Base-by-base conservation (phyloP, 164 flowering plant species). In the Brasenia schreberi region DNA sequence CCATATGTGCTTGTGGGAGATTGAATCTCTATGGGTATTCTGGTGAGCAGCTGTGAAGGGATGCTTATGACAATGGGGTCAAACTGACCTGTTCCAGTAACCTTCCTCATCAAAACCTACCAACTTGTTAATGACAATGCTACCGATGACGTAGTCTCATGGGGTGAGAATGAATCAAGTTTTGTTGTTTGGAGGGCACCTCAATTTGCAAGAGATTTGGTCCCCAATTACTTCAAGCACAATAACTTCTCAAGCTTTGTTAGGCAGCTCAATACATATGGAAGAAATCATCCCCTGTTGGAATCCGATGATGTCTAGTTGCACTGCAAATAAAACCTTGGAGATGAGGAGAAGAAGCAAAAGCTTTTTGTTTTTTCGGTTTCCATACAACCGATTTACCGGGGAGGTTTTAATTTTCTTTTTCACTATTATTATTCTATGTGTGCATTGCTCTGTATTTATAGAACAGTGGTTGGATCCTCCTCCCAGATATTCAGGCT, bases 161-260 rank as follows among this genome's bases (percentile, higher is more conserved):
- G 86, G 88, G 80, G 82, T 53, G 82, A 79, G 43, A 75, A 75
- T 63, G 77, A 74, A 7, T 72, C 78, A 61, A 79, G 90, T 65
- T 92, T 84, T 62, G 79, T 84, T 16, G 88, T 84, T 44, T 84
- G 88, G 88, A 75, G 81, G 23, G 82, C 84, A 5, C 74, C 84
- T 63, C 85, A 84, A 71, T 84, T 84, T 70, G 66, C 18, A 4
- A 19, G 27, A 59, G 61, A 91, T 67, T 90, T 91, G 52, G 91
- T 91, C 63, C 97, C 97, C 18, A 82, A 79, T 67, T 82, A 81
- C 78, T 84, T 84, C 83, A 84, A 84, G 77, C 88, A 84, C 78
- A 82, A 78, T 78, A 84, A 84, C 68, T 84, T 84, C 79, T 84
- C 88, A 11, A 84, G 88, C 78, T 84, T 83, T 71, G 84, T 83